These are phyloP conservation scores for Lathyrus sativus DNA, from an alignment of 306 rosid genomes.

Conservation along the genomic window DNA sequence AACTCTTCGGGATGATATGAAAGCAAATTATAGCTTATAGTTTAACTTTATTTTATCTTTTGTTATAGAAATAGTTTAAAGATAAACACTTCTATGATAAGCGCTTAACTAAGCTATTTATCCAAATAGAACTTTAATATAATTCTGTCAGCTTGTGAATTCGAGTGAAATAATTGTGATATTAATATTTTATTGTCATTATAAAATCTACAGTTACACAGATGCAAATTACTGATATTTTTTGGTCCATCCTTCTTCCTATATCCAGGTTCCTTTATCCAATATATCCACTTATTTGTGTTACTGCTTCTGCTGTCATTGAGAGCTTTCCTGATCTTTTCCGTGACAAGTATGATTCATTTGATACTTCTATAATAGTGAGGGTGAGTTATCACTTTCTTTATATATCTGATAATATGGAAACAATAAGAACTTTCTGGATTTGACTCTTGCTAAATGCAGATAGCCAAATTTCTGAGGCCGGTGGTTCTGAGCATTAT, in stretches of 20 bases:
- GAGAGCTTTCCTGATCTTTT: constrained; percentile 95
- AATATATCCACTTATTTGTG: constrained; percentile 88
- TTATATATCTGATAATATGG: constrained; percentile 14
- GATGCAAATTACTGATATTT: constrained; percentile 1
- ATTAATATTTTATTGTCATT: constrained; percentile 5
- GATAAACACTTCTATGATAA: neutral
- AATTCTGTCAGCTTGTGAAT: constrained; percentile 28
- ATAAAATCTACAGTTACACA: constrained; percentile 8
- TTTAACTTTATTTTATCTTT: neutral
- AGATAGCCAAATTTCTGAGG: constrained; percentile 79
- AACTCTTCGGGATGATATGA: neutral
- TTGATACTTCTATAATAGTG: constrained; percentile 46
- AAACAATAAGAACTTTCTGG: constrained; percentile 24
- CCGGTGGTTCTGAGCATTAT: constrained; percentile 81
- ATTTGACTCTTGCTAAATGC: constrained; percentile 36
- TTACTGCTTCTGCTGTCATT: constrained; percentile 96
- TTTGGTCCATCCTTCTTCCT: neutral
- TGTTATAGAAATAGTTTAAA: neutral
- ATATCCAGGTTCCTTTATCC: constrained; percentile 92
- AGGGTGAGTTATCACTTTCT: constrained; percentile 49
- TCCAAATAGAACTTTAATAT: neutral
- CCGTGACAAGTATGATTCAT: constrained; percentile 62
- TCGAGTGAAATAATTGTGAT: neutral
- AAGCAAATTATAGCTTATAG: neutral
- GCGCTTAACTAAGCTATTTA: neutral